These are phyloP conservation scores for Hippophae gyantsensis DNA, from an alignment of 306 rosid genomes.

Conservation along the genomic window DNA sequence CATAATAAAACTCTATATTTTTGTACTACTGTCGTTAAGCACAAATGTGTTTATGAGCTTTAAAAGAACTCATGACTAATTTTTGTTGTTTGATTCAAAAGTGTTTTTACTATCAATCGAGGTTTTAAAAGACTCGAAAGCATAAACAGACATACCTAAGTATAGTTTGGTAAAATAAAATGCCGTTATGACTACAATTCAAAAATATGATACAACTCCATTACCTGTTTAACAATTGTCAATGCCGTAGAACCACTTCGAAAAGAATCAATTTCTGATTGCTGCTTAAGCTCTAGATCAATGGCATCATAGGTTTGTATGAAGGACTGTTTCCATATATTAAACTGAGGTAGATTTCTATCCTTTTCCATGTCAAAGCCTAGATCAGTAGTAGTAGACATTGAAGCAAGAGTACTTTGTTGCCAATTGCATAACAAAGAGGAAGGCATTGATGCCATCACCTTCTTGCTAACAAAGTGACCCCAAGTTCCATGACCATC, in stretches of 20 bases:
- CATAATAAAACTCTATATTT: too few relatives aligned
- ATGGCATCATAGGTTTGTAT: slow-evolving; percentile 49
- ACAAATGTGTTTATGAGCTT: too few relatives aligned
- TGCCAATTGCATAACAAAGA: slow-evolving; percentile 62
- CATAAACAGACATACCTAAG: too few relatives aligned
- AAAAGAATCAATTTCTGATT: slow-evolving; percentile 50
- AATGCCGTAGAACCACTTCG: slow-evolving; percentile 69
- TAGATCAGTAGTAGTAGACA: slow-evolving; percentile 37
- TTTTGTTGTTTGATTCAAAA: too few relatives aligned
- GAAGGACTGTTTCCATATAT: slow-evolving; percentile 63
- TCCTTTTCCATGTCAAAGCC: slow-evolving; percentile 40
- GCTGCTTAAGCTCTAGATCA: slow-evolving; percentile 64
- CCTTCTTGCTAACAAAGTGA: slow-evolving; percentile 62
- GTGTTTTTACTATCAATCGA: too few relatives aligned
- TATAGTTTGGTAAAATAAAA: too few relatives aligned
- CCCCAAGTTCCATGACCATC: slow-evolving; percentile 96
- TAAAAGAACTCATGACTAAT: too few relatives aligned
- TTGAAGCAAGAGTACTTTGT: slow-evolving; percentile 37
- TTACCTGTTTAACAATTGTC: slow-evolving; percentile 81
- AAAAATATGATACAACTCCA: background rate
- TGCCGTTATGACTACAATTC: too few relatives aligned
- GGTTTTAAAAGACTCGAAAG: too few relatives aligned
- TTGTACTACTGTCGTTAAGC: too few relatives aligned
- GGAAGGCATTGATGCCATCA: slow-evolving; percentile 48
- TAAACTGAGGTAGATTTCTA: slow-evolving; percentile 28